Base-by-base conservation (phyloP, 345 rosid genomes). In the Rubroshorea leprosula region DNA sequence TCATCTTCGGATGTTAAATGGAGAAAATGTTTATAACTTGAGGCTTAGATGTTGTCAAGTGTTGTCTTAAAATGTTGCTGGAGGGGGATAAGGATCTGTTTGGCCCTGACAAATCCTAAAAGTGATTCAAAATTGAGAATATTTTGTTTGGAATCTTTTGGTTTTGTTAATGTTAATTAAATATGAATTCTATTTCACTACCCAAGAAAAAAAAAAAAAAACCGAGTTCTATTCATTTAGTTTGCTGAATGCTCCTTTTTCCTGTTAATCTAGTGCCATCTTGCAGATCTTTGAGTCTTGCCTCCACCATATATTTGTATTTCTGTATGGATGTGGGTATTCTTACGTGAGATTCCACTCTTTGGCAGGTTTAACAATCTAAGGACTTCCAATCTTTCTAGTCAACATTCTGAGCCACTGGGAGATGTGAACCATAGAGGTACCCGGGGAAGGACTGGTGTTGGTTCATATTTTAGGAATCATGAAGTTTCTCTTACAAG, bases 401-500 rank as follows among this genome's bases (percentile, higher is more conserved):
- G 65, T 70, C 64, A 56, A 54, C 58, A 51, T 62, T 66, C 70
- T 62, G 63, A 65, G 59, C 64, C 24, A 41, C 63, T 56, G 7
- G 68, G 54, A 61, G 74, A 63, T 31, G 56, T 48, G 48, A 72
- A 61, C 67, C 65, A 65, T 54, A 82, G 69, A 60, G 83, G 56
- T 23, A 50, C 69, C 53, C 82, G 55, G 58, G 76, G 77, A 48
- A 80, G 70, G 70, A 61, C 72, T 50, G 85, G 83, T 69, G 95
- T 92, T 52, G 68, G 83, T 71, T 89, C 98, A 35, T 89, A 78
- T 77, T 92, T 86, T 73, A 78, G 79, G 64, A 76, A 79, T 46
- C 84, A 85, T 77, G 98, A 92, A 77, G 88, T 67, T 62, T 81
- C 89, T 54, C 68, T 92, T 72, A 76, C 90, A 60, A 78, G 73